Evolutionary conservation across 306 rosid genomes (phyloP).

Genomic region (Vigna mungo): DNA sequence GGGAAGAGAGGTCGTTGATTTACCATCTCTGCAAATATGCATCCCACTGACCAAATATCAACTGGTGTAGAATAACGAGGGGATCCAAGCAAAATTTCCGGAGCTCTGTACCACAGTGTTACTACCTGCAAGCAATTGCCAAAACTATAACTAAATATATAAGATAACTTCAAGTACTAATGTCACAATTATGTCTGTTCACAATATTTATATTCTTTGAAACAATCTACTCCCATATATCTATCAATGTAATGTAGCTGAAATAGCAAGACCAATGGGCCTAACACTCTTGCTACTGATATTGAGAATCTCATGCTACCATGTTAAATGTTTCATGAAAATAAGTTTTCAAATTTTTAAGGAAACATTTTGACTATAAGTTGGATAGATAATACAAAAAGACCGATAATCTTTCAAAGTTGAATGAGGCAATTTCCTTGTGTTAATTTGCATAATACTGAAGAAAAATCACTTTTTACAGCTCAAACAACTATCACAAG

Average conservation of each 20-base stretch:
- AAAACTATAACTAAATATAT: slow-evolving; percentile 36
- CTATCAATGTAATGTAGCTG: slow-evolving; percentile 51
- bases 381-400: slow-evolving; percentile 59
- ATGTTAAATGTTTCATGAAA: slow-evolving; percentile 9
- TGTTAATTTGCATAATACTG: not conserved
- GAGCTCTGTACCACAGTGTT: slow-evolving; percentile 99
- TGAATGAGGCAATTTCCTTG: not conserved
- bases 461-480: not conserved
- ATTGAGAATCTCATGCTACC: slow-evolving; percentile 21
- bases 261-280: slow-evolving; percentile 15
- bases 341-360: not conserved
- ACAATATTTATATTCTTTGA: slow-evolving; percentile 1
- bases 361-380: not conserved
- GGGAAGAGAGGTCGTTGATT: slow-evolving; percentile 90
- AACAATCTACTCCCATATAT: slow-evolving; percentile 54
- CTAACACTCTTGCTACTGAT: slow-evolving; percentile 42
- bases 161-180: slow-evolving; percentile 3
- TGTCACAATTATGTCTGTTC: not conserved
- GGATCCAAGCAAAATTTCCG: slow-evolving; percentile 98
- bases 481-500: not conserved
- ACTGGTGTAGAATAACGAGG: slow-evolving; percentile 98
- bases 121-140: slow-evolving; percentile 72
- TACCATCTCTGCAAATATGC: slow-evolving; percentile 98
- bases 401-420: slow-evolving; percentile 3
- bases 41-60: slow-evolving; percentile 99